Evolutionary conservation across 164 flowering plant species (phyloP), one percentile per base, ranked within the genome.

Genomic region (Aristolochia fimbriata): DNA sequence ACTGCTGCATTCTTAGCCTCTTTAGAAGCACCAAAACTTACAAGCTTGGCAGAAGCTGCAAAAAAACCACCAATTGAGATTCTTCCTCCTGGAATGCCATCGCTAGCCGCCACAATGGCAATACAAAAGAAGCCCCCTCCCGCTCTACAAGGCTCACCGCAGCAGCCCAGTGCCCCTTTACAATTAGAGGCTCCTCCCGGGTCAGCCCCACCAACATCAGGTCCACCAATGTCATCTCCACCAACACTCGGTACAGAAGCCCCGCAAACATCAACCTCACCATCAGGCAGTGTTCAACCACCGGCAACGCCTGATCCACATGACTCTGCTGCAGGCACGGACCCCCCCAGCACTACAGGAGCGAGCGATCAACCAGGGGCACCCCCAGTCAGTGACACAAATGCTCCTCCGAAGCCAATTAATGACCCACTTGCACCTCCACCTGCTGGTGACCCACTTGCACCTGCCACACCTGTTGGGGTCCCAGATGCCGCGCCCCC

Each of bases 31-130:
- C 93, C 97, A 22, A 86, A 86, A 69, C 82, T 90, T 60, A 79
- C 99, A 20, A 90, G 86, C 71, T 76, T 93, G 57, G 83, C 83
- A 24, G 99, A 90, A 48, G 91, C 97, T 15, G 43, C 80, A 37
- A 87, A 81, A 79, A 93, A 90, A 67, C 89, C 88, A 0, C 85
- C 94, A 4, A 86, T 93, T 61, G 99, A 93, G 71, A 83, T 93
- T 63, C 84, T 93, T 52, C 99, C 99, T 46, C 99, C 97, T 0
- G 99, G 99, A 20, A 88, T 93, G 96, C 70, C 79, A 11, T 83
- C 97, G 57, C 74, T 90, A 20, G 63, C 63, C 15, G 78, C 76
- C 61, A 65, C 85, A 16, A 78, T 83, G 58, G 64, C 84, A 43
- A 69, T 73, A 58, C 76, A 69, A 70, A 80, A 78, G 62, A 86